Evolutionary conservation across 1,139 yeast genomes (phyloP).

Genomic region (Yamadazyma aaseri): DNA sequence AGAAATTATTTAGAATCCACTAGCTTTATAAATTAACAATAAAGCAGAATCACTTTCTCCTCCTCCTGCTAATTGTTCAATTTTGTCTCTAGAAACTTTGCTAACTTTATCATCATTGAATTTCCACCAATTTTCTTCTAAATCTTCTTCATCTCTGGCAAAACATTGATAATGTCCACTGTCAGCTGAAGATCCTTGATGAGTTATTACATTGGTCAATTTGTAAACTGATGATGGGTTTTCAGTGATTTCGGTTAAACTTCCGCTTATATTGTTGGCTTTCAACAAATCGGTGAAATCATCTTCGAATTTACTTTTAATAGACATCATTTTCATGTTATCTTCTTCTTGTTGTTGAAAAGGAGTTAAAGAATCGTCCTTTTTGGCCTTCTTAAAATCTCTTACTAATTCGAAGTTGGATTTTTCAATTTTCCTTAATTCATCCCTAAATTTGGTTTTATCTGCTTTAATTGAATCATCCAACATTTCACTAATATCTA

Average conservation of each 20-base stretch:
- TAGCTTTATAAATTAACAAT: constrained; percentile 79
- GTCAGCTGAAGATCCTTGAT: constrained; percentile 94
- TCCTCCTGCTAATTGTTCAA: constrained; percentile 90
- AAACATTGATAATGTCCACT: constrained; percentile 96
- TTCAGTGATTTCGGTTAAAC: constrained; percentile 52
- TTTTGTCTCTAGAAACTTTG: constrained; percentile 69
- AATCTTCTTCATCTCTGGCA: constrained; percentile 66
- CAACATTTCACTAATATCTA: constrained; percentile 83
- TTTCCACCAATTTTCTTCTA: constrained; percentile 82
- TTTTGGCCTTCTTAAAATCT: constrained; percentile 71
- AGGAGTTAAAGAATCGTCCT: constrained; percentile 34
- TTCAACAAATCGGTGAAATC: constrained; percentile 44
- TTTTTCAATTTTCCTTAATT: constrained; percentile 73
- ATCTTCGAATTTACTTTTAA: constrained; percentile 44
- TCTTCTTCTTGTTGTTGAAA: constrained; percentile 48
- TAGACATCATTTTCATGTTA: constrained; percentile 43
- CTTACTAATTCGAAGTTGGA: constrained; percentile 70
- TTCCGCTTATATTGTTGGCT: constrained; percentile 20
- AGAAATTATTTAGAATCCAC: constrained; percentile 43
- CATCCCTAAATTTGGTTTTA: constrained; percentile 73
- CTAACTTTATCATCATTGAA: constrained; percentile 94
- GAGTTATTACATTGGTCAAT: constrained; percentile 81
- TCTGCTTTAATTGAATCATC: constrained; percentile 69
- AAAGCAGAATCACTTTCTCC: constrained; percentile 97
- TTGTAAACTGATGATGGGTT: constrained; percentile 89